A percentile compares a stretch with the other conserved stretches of the same genome.
Conservation (phyloP, 306 rosid species). For the Dalbergia cochinchinensis region DNA sequence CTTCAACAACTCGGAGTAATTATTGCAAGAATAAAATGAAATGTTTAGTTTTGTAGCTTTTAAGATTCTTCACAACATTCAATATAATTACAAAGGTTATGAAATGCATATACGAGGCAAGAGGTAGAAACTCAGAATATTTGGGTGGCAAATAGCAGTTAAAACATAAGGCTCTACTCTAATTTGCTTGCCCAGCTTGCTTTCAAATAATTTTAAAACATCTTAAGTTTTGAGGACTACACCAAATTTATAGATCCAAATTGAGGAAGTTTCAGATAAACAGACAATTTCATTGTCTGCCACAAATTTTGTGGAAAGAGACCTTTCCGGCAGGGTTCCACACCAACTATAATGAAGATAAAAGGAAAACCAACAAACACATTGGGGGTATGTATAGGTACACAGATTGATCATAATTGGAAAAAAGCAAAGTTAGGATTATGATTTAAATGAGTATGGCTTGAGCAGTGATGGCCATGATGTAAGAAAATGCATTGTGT, state of each 20-base stretch:
- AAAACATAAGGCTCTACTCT: slow-evolving; percentile 10
- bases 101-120: not conserved
- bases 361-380: slow-evolving; percentile 4
- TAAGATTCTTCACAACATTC: not conserved
- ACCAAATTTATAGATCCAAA: not conserved
- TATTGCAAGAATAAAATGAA: slow-evolving; percentile 12
- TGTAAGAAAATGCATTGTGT: not conserved
- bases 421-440: not conserved
- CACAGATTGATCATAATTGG: not conserved
- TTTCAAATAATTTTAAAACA: slow-evolving; percentile 26
- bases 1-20: not conserved
- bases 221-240: slow-evolving; percentile 16
- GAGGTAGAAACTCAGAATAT: not conserved
- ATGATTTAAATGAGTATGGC: slow-evolving; percentile 8
- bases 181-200: slow-evolving; percentile 5
- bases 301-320: slow-evolving; percentile 16
- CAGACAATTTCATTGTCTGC: slow-evolving; percentile 26
- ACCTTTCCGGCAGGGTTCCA: slow-evolving; percentile 15
- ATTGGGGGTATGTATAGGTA: slow-evolving; percentile 10
- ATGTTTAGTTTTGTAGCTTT: slow-evolving; percentile 12
- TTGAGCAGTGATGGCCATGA: slow-evolving; percentile 20
- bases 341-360: slow-evolving; percentile 2
- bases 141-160: slow-evolving; percentile 10
- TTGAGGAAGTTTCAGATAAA: not conserved
- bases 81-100: slow-evolving; percentile 15